Base-by-base conservation (phyloP, 1,139 yeast genomes). In the Kodamaea arcana region DNA sequence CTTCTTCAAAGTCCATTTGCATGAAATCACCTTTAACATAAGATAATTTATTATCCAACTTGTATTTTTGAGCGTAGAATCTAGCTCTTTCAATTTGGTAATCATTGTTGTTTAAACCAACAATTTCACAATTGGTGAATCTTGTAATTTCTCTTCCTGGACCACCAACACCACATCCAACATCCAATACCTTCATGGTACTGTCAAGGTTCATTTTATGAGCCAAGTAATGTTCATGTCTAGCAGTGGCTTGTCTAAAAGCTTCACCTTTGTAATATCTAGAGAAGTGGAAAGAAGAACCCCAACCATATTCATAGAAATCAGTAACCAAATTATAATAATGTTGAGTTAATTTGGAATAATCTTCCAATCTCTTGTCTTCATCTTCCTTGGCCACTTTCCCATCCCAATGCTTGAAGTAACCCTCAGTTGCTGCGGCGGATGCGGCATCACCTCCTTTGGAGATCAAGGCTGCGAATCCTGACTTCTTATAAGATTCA, bases 81-180 rank as follows among this genome's bases (percentile, higher is more conserved):
- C 78, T 83, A 40, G 95, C 98, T 61, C 95, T 85, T 57, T 83
- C 88, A 52, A 92, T 84, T 72, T 92, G 94, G 76, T 94, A 94
- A 65, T 92, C 98, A 60, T 92, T 94, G 72, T 92, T 92, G 72
- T 92, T 92, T 54, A 92, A 75, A 33, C 98, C 98, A 47, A 84
- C 85, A 59, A 92, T 73, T 50, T 78, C 68, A 65, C 92, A 84
- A 51, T 83, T 90, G 37, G 97, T 83, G 69, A 92, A 92, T 60
- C 96, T 78, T 45, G 83, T 75, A 56, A 92, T 92, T 68, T 92
- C 96, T 64, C 97, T 83, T 24, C 96, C 97, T 52, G 98, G 98
- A 28, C 98, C 98, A 58, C 98, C 98, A 51, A 92, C 96, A 73
- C 98, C 98, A 70, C 98, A 94, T 34, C 98, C 98, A 41, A 92